Percentiles rank a stretch among this genome's conserved stretches.
These are phyloP conservation scores for Vaccinium macrocarpon DNA, from an alignment of 148 eudicot species.

Conservation along the genomic window DNA sequence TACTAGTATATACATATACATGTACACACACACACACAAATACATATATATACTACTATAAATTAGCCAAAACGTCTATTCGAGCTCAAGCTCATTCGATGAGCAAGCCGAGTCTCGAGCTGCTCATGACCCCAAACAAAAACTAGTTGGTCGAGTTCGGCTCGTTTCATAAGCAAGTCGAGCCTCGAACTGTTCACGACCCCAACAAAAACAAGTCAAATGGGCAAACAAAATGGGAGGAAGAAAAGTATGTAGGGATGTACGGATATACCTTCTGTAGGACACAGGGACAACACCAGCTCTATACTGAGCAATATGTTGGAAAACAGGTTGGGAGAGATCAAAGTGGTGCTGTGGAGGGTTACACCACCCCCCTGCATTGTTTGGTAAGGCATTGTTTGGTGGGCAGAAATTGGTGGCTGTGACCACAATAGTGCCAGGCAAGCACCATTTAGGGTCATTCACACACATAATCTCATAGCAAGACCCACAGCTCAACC, in stretches of 20 bases:
- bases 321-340: constrained; percentile 73
- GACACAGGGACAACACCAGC: constrained; percentile 80
- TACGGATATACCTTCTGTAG: constrained; percentile 35
- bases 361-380: constrained; percentile 69
- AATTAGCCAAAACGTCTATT: neutral
- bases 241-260: too few species aligned
- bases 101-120: too few species aligned
- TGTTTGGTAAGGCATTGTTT: constrained; percentile 48
- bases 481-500: constrained; percentile 79
- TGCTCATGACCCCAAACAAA: too few species aligned
- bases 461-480: constrained; percentile 55
- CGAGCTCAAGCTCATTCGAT: neutral
- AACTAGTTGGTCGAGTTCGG: too few species aligned
- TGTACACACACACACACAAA: too few species aligned
- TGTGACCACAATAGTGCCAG: constrained; percentile 59
- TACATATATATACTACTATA: too few species aligned
- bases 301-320: constrained; percentile 65
- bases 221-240: too few species aligned
- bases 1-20: too few species aligned
- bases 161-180: too few species aligned
- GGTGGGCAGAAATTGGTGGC: constrained; percentile 89
- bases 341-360: constrained; percentile 88
- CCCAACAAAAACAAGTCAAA: too few species aligned
- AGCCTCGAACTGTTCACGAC: too few species aligned
- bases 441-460: constrained; percentile 64